These are phyloP conservation scores for Myxozyma monticola DNA, from an alignment of 805 yeast species.

Conservation along the genomic window DNA sequence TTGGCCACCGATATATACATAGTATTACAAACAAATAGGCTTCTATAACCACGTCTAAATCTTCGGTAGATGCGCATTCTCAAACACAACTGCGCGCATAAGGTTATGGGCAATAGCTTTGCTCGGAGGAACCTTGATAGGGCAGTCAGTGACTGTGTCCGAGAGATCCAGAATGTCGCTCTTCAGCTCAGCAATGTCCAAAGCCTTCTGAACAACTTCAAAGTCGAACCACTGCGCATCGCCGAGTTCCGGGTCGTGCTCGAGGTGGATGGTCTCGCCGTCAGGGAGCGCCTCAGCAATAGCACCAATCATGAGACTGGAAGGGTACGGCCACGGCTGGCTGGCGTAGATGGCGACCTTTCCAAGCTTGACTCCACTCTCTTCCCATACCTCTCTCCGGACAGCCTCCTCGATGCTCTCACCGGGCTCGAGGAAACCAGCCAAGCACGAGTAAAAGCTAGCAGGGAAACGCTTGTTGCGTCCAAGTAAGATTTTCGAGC, in stretches of 20 bases:
- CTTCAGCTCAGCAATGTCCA: constrained; percentile 28
- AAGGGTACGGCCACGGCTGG: constrained; percentile 99
- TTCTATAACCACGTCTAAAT: constrained; percentile 1
- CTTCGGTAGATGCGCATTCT: constrained; percentile 29
- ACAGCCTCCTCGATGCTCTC: constrained; percentile 90
- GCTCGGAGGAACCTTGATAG: constrained; percentile 30
- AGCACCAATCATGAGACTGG: constrained; percentile 91
- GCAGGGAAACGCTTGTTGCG: constrained; percentile 61
- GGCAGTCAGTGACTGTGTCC: constrained; percentile 12
- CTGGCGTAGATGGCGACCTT: constrained; percentile 63
- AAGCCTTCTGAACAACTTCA: constrained; percentile 49
- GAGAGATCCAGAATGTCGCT: constrained; percentile 19
- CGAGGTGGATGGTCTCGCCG: constrained; percentile 65
- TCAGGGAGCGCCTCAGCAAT: constrained; percentile 70
- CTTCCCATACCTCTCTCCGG: constrained; percentile 90
- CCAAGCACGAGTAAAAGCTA: constrained; percentile 69
- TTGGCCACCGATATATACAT: neutral
- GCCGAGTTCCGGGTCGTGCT: constrained; percentile 78
- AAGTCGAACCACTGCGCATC: constrained; percentile 81
- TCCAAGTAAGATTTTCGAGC: constrained; percentile 67
- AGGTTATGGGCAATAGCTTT: constrained; percentile 30
- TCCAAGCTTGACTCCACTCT: constrained; percentile 73
- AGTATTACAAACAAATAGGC: neutral
- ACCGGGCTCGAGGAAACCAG: constrained; percentile 95
- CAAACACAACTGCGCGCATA: constrained; percentile 30